phyloP scores from a whole-genome alignment of 331 rosid species.

The Pyrus hybrid region DNA sequence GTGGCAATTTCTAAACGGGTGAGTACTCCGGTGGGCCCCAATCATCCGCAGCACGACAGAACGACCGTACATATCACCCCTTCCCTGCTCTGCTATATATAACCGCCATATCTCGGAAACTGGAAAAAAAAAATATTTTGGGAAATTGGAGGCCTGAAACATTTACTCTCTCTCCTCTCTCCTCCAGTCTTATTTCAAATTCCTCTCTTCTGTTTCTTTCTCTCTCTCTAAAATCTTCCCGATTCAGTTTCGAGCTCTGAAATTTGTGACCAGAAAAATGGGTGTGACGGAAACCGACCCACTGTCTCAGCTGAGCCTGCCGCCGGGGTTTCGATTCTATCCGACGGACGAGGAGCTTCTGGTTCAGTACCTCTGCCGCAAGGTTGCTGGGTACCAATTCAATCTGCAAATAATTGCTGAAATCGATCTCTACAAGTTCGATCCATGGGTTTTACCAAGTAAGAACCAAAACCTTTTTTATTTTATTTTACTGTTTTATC shows the following conservation, averaged over 20 bases:
- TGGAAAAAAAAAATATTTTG: constrained; percentile 1
- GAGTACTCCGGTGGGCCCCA: constrained; percentile 40
- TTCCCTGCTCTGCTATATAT: constrained; percentile 15
- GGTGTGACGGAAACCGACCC: constrained; percentile 52
- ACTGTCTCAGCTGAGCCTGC: constrained; percentile 65
- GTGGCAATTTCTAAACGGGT: constrained; percentile 26
- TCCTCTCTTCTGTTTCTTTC: background rate
- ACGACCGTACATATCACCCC: constrained; percentile 53
- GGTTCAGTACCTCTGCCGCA: constrained; percentile 79
- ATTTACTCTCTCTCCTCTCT: no score
- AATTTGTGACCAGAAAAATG: constrained; percentile 24
- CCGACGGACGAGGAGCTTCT: constrained; percentile 95
- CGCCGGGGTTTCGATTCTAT: constrained; percentile 86
- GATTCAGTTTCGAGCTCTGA: background rate
- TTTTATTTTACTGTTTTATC: background rate
- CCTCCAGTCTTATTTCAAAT: background rate
- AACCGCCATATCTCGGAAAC: constrained; percentile 2
- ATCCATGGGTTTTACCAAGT: constrained; percentile 92
- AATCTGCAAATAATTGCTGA: constrained; percentile 63
- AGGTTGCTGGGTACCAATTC: constrained; percentile 90
- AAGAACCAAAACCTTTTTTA: background rate
- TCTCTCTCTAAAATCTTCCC: background rate
- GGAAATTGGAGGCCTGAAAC: background rate
- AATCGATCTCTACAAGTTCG: constrained; percentile 83
- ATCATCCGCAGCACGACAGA: constrained; percentile 22